Evolutionary conservation across 2,329 filamentous ascomycete species (phyloP), one percentile per base, ranked within the genome.

Genomic region (Metarhizium rileyi): DNA sequence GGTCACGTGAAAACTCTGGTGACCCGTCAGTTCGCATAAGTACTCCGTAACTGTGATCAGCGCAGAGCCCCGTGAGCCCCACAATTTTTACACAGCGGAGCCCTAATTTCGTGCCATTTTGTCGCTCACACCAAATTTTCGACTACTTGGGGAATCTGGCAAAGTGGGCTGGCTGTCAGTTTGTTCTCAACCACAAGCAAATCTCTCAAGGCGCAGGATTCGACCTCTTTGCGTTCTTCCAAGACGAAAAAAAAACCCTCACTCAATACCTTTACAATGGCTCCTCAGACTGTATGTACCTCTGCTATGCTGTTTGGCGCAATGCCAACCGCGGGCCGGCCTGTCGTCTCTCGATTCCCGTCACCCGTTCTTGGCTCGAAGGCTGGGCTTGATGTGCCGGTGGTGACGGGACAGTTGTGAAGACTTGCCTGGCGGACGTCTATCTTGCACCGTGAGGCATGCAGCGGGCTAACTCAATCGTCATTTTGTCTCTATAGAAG

Each of bases 381-480:
- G n/a, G n/a, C n/a, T n/a, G n/a, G n/a, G n/a, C n/a, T n/a, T n/a
- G n/a, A n/a, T n/a, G n/a, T n/a, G n/a, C n/a, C n/a, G n/a, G n/a
- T n/a, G n/a, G n/a, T n/a, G n/a, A n/a, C n/a, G n/a, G n/a, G n/a
- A n/a, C n/a, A n/a, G n/a, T 12, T 28, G 8, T 28, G 27, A 28
- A 28, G 27, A n/a, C 16, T n/a, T 8, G 33, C 33, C 16, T 8
- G 8, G 33, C 33, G 33, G n/a, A 12, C 5, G 33, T 36, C 10
- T 40, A 22, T 45, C 10, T 38, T 44, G 49, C 33, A 46, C 40
- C 49, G 52, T 50, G 51, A 53, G 56, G 60, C 10, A 81, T 86
- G 81, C 90, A 97, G 91, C 95, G 96, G 91, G 93, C 90, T 96
- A 91, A 94, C 90, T 96, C 90, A 94, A 80, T 77, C 72, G 73